Conservation (phyloP, 1,284 basidiomycete species). For the Meripilus lineatus region DNA sequence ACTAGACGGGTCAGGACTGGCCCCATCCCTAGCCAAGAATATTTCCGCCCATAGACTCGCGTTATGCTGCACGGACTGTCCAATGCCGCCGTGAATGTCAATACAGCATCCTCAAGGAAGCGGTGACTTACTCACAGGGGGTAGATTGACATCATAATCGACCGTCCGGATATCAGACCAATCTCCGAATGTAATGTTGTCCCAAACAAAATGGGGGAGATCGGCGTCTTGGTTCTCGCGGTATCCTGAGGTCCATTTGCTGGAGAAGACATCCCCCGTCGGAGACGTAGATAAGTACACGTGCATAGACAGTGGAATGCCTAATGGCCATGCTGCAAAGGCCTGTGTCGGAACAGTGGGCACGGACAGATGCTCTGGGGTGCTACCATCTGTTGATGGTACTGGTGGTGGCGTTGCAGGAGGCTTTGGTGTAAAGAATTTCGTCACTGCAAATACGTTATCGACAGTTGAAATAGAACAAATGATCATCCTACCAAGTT, state of each 20-base stretch:
- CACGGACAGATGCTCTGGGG: slow-evolving; percentile 31
- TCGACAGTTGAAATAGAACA: too few species aligned
- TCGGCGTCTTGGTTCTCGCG: slow-evolving; percentile 42
- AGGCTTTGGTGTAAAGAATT: slow-evolving; percentile 36
- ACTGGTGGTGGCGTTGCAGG: slow-evolving; percentile 26
- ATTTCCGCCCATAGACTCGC: slow-evolving; percentile 85
- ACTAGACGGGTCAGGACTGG: slow-evolving; percentile 58
- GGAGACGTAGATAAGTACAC: slow-evolving; percentile 71
- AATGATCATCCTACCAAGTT: slow-evolving; percentile 45
- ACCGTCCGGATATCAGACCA: slow-evolving; percentile 67
- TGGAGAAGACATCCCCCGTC: slow-evolving; percentile 53
- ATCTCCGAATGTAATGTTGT: slow-evolving; percentile 79
- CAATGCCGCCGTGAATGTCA: slow-evolving; percentile 1
- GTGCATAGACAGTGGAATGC: slow-evolving; percentile 62
- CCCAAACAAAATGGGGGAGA: slow-evolving; percentile 72
- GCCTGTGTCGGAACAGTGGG: slow-evolving; percentile 43
- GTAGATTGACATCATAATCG: slow-evolving; percentile 69
- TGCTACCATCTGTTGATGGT: slow-evolving; percentile 24
- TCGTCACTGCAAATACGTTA: slow-evolving; percentile 34
- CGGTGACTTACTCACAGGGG: slow-evolving; percentile 61
- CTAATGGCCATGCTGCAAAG: slow-evolving; percentile 53
- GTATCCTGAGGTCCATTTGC: slow-evolving; percentile 42
- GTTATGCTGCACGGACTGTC: slow-evolving; percentile 78
- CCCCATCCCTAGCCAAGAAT: slow-evolving; percentile 67
- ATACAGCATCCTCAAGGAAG: too few species aligned